Base-by-base conservation (phyloP, 176 grass and related monocot genomes). In the Ananas comosus region DNA sequence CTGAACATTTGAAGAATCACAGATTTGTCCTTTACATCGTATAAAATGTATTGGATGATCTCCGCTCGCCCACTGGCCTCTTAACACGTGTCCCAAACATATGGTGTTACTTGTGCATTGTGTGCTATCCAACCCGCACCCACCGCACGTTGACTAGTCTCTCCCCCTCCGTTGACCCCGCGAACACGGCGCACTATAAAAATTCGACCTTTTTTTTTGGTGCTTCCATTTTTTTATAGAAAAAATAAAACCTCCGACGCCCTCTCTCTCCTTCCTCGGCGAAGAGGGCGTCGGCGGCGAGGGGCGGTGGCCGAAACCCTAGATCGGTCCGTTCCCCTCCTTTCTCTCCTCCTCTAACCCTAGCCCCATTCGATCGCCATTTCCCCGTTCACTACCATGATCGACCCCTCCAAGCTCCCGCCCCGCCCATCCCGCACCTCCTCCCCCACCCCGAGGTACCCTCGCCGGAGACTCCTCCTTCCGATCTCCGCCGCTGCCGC, bases 401-500 rank as follows among this genome's bases (percentile, higher is more conserved):
- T 74, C 29, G 22, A n/a, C 70, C 4, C 51, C 33, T 68, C 25
- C 51, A 80, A 27, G 52, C 28, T 49, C 33, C 33, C 2, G 12
- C 12, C 13, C 54, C 9, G 14, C 67, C 24, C 42, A 17, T 71
- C 63, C 10, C 49, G 18, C 48, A 23, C 49, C 68, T 51, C 51
- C 17, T 14, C 49, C n/a, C 9, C 51, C 42, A 56, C n/a, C 64
- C 18, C 21, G 13, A 29, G 28, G 53, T 50, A 66, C 58, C 63
- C 57, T 56, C 50, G 78, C 61, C 49, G 50, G 33, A 80, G 54
- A 47, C 12, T 54, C 25, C 49, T 61, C 63, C 63, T 64, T 29
- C 13, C 27, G 50, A 51, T 71, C 21, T 72, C 69, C 69, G 63
- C 17, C 64, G 50, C 67, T 64, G 51, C 63, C 11, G 47, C 29